A percentile compares a stretch with the other conserved stretches of the same genome.
phyloP scores from a whole-genome alignment of 1,284 basidiomycete species.

The Ganoderma meredithae region DNA sequence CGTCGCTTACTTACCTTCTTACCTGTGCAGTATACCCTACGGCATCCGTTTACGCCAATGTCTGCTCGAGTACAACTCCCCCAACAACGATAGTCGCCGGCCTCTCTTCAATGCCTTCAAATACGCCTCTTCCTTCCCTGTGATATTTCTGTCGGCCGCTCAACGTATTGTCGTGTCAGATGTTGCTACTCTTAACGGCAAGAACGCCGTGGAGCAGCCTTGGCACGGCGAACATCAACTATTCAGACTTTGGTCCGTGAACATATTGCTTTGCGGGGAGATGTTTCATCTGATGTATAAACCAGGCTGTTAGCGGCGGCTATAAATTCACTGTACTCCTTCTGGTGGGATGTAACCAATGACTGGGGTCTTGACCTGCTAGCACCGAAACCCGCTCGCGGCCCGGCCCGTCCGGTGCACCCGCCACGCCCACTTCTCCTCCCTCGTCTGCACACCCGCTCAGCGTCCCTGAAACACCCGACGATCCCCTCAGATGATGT shows the following conservation, averaged over 20 bases:
- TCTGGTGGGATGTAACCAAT: conserved; percentile 99
- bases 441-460: conserved; percentile 51
- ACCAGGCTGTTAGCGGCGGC: conserved; percentile 84
- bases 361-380: conserved; percentile 96
- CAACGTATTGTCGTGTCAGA: conserved; percentile 76
- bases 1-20: not conserved
- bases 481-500: conserved; percentile 35
- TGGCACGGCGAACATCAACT: conserved; percentile 83
- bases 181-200: conserved; percentile 57
- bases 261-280: not conserved
- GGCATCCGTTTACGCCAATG: conserved; percentile 94
- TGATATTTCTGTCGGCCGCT: conserved; percentile 92
- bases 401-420: conserved; percentile 34
- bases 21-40: conserved; percentile 80
- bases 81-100: conserved; percentile 69
- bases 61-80: conserved; percentile 82
- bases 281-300: not conserved
- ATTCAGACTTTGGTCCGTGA: conserved; percentile 82
- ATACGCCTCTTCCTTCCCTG: conserved; percentile 97
- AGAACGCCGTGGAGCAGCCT: conserved; percentile 49
- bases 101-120: conserved; percentile 96
- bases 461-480: conserved; percentile 30
- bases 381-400: conserved; percentile 44
- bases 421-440: conserved; percentile 52
- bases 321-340: conserved; percentile 94